Evolutionary conservation across 805 yeast genomes (phyloP), one percentile per base, ranked within the genome.

Genomic region (Maudiozyma bulderi): DNA sequence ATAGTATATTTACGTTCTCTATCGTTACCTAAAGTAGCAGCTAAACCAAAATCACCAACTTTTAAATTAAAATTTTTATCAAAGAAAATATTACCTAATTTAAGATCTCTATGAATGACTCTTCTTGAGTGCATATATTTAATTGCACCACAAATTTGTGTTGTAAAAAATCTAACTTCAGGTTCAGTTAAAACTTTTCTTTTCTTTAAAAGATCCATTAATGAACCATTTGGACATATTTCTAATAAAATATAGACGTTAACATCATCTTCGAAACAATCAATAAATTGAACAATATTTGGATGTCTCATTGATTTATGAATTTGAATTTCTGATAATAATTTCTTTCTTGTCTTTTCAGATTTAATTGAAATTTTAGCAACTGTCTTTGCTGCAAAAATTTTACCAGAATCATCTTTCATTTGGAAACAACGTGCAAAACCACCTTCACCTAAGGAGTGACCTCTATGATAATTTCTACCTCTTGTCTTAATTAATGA

Each of bases 371-470:
- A 89, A 0, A 90, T 90, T 68, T 93, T 93, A 48, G 99, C 99
- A 37, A 93, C 95, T 0, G 99, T 95, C 64, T 93, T 93, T 33
- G 99, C 99, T 15, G 99, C 99, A 67, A 75, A 93, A 1, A 86
- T 77, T 60, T 80, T 79, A 35, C 98, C 98, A 55, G 78, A 73
- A 52, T 88, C 84, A 68, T 90, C 96, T 64, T 85, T 87, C 75
- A 93, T 93, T 66, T 93, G 97, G 70, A 93, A 93, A 65, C 99
- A 93, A 62, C 98, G 80, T 14, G 99, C 99, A 73, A 93, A 93
- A 0, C 99, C 99, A 52, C 99, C 99, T 71, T 91, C 98, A 37
- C 99, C 99, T 35, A 93, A 73, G 59, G 89, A 90, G 51, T 75
- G 75, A 1, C 98, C 98, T 63, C 98, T 78, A 54, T 85, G 87